phyloP scores from a whole-genome alignment of 2,329 filamentous ascomycete genomes.

The Aspergillus sp. region DNA sequence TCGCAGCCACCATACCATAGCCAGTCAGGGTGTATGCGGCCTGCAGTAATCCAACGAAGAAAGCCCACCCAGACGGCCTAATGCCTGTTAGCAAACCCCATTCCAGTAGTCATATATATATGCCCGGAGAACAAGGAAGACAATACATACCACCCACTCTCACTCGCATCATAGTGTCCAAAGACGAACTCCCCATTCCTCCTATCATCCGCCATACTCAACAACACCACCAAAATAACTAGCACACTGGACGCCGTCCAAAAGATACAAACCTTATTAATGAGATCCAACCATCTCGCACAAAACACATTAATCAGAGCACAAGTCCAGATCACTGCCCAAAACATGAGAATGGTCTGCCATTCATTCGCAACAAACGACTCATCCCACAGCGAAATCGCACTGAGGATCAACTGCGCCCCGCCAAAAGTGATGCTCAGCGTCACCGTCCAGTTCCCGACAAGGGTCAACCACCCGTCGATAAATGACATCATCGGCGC shows the following conservation, averaged over 20 bases:
- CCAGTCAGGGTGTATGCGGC: conserved; percentile 53
- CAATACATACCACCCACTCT: conserved; percentile 59
- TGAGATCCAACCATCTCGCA: conserved; percentile 62
- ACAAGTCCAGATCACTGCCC: conserved; percentile 67
- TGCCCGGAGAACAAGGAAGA: background rate
- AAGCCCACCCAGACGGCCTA: conserved; percentile 67
- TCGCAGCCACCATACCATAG: conserved; percentile 69
- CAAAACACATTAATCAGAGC: conserved; percentile 66
- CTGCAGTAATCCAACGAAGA: conserved; percentile 70
- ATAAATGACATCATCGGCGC: conserved; percentile 68
- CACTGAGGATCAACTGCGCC: conserved; percentile 66
- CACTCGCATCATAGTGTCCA: conserved; percentile 64
- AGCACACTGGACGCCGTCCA: conserved; percentile 68
- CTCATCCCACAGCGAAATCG: conserved; percentile 69
- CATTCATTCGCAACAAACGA: conserved; percentile 66
- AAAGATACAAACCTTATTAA: conserved; percentile 72
- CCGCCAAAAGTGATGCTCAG: conserved; percentile 71
- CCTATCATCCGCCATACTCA: conserved; percentile 59
- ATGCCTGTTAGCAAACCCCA: background rate
- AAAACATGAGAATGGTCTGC: conserved; percentile 71
- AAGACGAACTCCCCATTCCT: conserved; percentile 66
- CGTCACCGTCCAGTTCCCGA: conserved; percentile 71
- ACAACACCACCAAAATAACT: conserved; percentile 65
- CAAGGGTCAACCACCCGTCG: conserved; percentile 69
- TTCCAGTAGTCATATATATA: background rate